Base-by-base conservation (phyloP, 2,329 filamentous ascomycete species). In the Scytalidium lignicola region DNA sequence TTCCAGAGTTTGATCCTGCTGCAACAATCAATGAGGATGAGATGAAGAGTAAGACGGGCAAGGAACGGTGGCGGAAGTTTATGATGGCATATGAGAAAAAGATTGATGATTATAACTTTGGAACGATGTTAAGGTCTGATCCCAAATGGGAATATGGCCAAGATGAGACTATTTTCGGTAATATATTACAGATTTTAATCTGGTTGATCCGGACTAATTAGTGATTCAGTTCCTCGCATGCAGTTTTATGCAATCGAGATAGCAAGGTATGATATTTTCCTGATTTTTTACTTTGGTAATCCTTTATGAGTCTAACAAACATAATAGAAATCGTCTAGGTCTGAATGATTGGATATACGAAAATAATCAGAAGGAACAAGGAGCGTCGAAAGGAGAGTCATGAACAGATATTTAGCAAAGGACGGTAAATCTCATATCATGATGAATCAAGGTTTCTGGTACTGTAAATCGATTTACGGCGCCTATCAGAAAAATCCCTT, bases 341-440 rank as follows among this genome's bases (percentile, higher is more conserved):
- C 72, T 97, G 51, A 99, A 99, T 64, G 93, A 99, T 70, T 99
- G 93, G 93, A 83, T 99, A 55, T 93, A 92, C 69, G 91, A 97
- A 71, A 79, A 88, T 67, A 81, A 85, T 1, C 83, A 92, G 62
- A 75, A 78, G 49, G 74, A 79, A 58, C 54, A 53, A 32, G 48
- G 26, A 4, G 51, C 52, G 29, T 47, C 50, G n/a, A 51, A 49
- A 39, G 18, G 43, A 46, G 13, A 46, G 44, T n/a, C 43, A 21
- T 45, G 23, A 45, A 45, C n/a, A 26, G 10, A 26, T 10, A 26
- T 10, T 6, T 26, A 10, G 23, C 10, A 26, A 6, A 26, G 10
- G 10, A 37, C 15, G 32, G 32, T 37, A 17, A 13, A 8, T 9
- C 32, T 37, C 32, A 4, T n/a, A 37, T 17, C 12, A 37, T 13